Evolutionary conservation across 129 eudicot genomes (phyloP).

Genomic region (Flaveria robusta): DNA sequence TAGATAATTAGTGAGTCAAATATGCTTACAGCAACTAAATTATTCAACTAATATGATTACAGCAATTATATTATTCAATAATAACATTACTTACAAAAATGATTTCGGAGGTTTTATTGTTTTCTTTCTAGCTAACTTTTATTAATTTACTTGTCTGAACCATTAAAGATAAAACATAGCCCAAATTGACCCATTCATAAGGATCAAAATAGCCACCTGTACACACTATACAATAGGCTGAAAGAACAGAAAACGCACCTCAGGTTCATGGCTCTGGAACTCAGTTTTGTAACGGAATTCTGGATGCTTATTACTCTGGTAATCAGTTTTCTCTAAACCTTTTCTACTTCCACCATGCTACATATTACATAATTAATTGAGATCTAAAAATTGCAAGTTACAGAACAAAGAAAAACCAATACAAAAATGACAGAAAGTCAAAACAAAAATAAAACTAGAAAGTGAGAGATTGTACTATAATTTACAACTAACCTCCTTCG

Average conservation of each 20-base stretch:
- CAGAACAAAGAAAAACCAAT: not conserved
- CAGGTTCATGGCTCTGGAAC: conserved; percentile 99
- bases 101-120: not conserved
- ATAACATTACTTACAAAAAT: no score
- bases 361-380: not conserved
- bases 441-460: not conserved
- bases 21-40: not conserved
- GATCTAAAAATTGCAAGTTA: conserved; percentile 19
- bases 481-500: conserved; percentile 67
- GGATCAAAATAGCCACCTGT: not conserved
- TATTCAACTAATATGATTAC: not conserved
- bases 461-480: not conserved
- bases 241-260: conserved; percentile 49
- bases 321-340: conserved; percentile 83
- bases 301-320: conserved; percentile 76
- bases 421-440: conserved; percentile 1
- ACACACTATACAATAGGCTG: not conserved
- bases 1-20: not conserved
- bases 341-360: conserved; percentile 82
- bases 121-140: conserved; percentile 14
- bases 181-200: not conserved
- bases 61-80: no score
- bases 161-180: not conserved
- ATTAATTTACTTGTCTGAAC: not conserved
- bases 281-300: conserved; percentile 99